A percentile compares a stretch with the other conserved stretches of the same genome.
Evolutionary conservation across 108 stramenopile species (phyloP).

Genomic region (Cyclotella atomus): DNA sequence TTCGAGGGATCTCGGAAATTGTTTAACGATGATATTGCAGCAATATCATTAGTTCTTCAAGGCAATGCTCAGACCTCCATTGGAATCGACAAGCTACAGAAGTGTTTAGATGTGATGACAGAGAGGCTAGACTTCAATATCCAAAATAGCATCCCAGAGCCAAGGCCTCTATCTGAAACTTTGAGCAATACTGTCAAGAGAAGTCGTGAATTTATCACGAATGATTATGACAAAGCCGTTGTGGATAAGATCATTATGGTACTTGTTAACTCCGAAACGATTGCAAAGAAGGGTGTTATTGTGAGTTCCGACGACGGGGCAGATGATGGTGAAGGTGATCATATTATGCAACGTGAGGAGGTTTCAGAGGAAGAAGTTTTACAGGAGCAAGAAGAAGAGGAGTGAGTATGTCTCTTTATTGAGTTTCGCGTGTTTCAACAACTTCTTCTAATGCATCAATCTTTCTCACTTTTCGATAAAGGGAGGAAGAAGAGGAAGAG

Average conservation of each 20-base stretch:
- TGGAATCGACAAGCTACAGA: constrained; percentile 83
- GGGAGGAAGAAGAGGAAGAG: constrained; percentile 82
- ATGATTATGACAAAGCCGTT: constrained; percentile 89
- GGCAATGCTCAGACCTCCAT: constrained; percentile 60
- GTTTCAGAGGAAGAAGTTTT: constrained; percentile 97
- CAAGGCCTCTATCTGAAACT: constrained; percentile 87
- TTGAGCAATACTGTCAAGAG: constrained; percentile 79
- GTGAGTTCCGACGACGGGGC: constrained; percentile 69
- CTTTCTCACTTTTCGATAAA: background rate
- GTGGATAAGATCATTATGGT: constrained; percentile 94
- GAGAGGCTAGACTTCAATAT: constrained; percentile 96
- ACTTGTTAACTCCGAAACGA: constrained; percentile 89
- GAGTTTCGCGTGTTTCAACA: background rate
- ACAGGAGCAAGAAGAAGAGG: constrained; percentile 95
- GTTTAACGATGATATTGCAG: constrained; percentile 81
- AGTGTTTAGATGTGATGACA: constrained; percentile 91
- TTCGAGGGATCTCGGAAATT: constrained; percentile 69
- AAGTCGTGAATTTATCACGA: constrained; percentile 79
- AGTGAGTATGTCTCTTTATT: constrained; percentile 23
- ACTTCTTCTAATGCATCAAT: background rate
- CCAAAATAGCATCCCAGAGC: constrained; percentile 92
- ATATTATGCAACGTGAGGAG: constrained; percentile 90
- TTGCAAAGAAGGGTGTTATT: constrained; percentile 62
- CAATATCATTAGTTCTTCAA: constrained; percentile 75
- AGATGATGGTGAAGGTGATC: constrained; percentile 89